Conservation (phyloP, 306 rosid species). For the Gillenia trifoliata region DNA sequence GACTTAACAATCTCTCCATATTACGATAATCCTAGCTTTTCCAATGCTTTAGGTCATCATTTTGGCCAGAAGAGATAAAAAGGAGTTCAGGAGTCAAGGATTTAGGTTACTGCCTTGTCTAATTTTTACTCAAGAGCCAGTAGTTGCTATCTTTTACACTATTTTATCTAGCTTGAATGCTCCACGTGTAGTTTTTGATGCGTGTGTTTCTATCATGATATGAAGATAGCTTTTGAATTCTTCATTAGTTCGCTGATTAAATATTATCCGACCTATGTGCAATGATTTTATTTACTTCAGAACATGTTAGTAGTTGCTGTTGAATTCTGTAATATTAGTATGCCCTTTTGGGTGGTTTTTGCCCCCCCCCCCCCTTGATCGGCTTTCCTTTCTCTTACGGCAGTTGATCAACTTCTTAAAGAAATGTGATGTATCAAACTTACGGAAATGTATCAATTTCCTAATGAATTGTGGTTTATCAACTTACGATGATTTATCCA, state of each 20-base stretch:
- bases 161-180: not conserved
- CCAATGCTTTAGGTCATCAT: not conserved
- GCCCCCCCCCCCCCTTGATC: fast-evolving
- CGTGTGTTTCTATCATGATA: not conserved
- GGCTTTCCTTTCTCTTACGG: not conserved
- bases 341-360: not conserved
- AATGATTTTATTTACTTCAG: not conserved
- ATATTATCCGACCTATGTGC: not conserved
- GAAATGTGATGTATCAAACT: not conserved
- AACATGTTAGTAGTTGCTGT: not conserved
- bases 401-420: not conserved
- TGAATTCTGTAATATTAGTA: not conserved
- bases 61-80: not conserved
- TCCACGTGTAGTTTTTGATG: not conserved
- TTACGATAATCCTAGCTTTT: not conserved
- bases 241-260: not conserved
- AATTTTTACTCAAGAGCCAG: not conserved
- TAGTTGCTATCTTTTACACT: not conserved
- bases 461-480: no score
- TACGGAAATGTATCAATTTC: no score
- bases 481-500: no score
- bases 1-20: not conserved
- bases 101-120: not conserved
- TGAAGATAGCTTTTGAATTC: not conserved
- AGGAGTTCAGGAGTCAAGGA: not conserved